Conservation (phyloP, 2,329 filamentous ascomycete species). For the Raffaelea deltoideospora region DNA sequence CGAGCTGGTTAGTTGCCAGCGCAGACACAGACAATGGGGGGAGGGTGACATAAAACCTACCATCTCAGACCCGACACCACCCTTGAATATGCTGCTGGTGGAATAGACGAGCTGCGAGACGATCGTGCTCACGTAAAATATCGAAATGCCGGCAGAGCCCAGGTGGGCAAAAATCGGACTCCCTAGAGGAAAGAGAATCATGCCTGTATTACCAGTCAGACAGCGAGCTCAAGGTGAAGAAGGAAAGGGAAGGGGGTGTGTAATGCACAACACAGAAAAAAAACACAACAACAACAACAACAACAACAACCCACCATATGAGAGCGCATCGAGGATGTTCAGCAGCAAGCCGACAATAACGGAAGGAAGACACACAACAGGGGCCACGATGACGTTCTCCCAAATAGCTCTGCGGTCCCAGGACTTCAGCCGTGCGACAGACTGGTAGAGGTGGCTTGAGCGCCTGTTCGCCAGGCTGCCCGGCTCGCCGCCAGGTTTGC, state of each 20-base stretch:
- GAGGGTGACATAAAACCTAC: conserved; percentile 28
- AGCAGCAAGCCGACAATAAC: conserved; percentile 79
- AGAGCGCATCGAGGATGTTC: conserved; percentile 87
- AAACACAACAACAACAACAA: no score
- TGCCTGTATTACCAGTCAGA: conserved; percentile 32
- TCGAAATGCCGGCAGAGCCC: conserved; percentile 87
- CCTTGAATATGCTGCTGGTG: conserved; percentile 71
- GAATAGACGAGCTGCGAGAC: conserved; percentile 86
- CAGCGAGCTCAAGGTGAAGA: no score
- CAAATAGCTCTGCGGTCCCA: conserved; percentile 59
- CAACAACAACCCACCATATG: conserved; percentile 68
- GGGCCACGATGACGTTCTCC: conserved; percentile 47
- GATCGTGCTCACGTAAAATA: conserved; percentile 97
- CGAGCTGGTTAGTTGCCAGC: background rate
- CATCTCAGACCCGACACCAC: conserved; percentile 89
- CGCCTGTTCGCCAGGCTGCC: background rate
- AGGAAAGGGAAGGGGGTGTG: no score
- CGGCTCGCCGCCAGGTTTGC: no score
- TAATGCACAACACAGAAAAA: no score
- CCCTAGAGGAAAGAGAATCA: conserved; percentile 89
- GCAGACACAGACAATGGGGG: background rate
- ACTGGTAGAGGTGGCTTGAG: conserved; percentile 11
- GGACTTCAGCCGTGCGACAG: conserved; percentile 43
- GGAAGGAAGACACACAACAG: conserved; percentile 61
- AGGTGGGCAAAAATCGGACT: conserved; percentile 72